These are phyloP conservation scores for Albophoma yamanashiensis DNA, from an alignment of 2,329 filamentous ascomycete species.

Conservation along the genomic window DNA sequence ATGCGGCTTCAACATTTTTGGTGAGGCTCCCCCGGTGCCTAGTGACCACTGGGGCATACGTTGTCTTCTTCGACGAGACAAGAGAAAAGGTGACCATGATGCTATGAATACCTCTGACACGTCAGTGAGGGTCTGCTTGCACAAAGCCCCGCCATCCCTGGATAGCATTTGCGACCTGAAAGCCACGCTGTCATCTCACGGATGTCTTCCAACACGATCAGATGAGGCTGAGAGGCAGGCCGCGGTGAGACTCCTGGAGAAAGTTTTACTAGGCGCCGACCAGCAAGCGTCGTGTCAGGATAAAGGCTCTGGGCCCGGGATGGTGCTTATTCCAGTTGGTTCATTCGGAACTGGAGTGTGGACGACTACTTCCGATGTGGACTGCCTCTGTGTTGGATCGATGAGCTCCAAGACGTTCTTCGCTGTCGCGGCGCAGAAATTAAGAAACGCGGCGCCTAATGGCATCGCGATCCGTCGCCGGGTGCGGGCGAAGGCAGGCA, in stretches of 20 bases:
- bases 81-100: neutral
- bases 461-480: constrained; percentile 43
- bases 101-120: neutral
- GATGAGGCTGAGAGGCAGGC: constrained; percentile 29
- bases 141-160: constrained; percentile 18
- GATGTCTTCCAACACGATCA: constrained; percentile 33
- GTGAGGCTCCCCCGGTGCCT: constrained; percentile 16
- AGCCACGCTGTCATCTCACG: constrained; percentile 22
- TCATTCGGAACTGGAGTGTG: constrained; percentile 55
- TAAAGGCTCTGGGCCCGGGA: constrained; percentile 12
- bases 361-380: constrained; percentile 50
- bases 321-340: constrained; percentile 51
- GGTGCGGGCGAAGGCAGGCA: constrained; percentile 47
- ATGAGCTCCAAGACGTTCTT: constrained; percentile 54
- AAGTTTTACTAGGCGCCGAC: constrained; percentile 25
- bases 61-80: constrained; percentile 22
- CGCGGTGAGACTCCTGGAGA: constrained; percentile 35
- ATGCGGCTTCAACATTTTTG: constrained; percentile 46
- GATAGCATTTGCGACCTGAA: constrained; percentile 23
- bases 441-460: constrained; percentile 32
- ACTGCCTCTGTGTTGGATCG: constrained; percentile 54
- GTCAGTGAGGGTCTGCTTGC: constrained; percentile 15
- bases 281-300: constrained; percentile 2
- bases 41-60: constrained; percentile 52
- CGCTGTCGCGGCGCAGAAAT: constrained; percentile 40